A percentile compares a stretch with the other conserved stretches of the same genome.
phyloP scores from a whole-genome alignment of 2,329 filamentous ascomycete species.

The Fusarium luffae region DNA sequence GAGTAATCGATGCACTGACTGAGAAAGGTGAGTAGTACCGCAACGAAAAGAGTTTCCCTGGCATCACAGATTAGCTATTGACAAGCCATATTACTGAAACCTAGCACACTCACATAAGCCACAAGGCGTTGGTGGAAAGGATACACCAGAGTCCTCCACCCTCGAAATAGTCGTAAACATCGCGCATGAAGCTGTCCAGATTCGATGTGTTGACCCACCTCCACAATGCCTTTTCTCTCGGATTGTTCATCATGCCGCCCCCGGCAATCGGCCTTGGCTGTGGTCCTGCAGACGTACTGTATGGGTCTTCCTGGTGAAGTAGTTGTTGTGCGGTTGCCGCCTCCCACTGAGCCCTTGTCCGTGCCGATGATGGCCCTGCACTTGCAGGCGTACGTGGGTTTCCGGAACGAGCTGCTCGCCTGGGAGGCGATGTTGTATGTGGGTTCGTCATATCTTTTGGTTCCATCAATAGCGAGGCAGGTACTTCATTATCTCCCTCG shows the following conservation, averaged over 20 bases:
- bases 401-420: conserved; percentile 24
- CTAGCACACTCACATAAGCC: conserved; percentile 70
- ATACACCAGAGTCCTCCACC: conserved; percentile 89
- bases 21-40: conserved; percentile 84
- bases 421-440: conserved; percentile 26
- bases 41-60: conserved; percentile 84
- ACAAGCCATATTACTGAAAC: neutral
- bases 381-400: conserved; percentile 27
- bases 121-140: conserved; percentile 75
- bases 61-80: conserved; percentile 6
- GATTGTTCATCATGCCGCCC: conserved; percentile 49
- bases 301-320: conserved; percentile 56
- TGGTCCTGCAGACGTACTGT: conserved; percentile 15
- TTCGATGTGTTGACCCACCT: conserved; percentile 93
- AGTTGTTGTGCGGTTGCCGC: conserved; percentile 63
- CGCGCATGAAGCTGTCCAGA: conserved; percentile 85
- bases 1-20: conserved; percentile 87
- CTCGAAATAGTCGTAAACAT: conserved; percentile 87
- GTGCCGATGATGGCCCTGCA: conserved; percentile 56
- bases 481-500: conserved; percentile 69
- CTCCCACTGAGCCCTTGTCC: conserved; percentile 65
- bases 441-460: conserved; percentile 50
- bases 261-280: conserved; percentile 47
- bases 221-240: conserved; percentile 84
- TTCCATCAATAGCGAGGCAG: conserved; percentile 71